Evolutionary conservation across 345 rosid genomes (phyloP).

Genomic region (Arabidopsis suecica): DNA sequence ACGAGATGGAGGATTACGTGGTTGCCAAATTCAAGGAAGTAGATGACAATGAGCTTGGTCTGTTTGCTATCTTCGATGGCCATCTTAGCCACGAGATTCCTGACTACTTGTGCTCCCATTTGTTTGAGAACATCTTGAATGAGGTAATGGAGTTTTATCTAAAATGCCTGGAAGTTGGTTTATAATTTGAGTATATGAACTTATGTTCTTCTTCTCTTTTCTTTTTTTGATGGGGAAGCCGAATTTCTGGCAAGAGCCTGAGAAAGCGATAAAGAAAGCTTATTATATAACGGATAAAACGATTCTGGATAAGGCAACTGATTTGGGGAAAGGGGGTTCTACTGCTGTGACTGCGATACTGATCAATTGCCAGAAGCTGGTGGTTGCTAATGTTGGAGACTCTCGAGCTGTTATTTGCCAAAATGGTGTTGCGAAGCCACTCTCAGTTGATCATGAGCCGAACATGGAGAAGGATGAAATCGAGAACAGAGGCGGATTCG

Average conservation of each 20-base stretch:
- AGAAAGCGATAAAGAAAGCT: constrained; percentile 71
- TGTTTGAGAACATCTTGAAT: constrained; percentile 79
- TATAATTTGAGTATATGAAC: constrained; percentile 8
- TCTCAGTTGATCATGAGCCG: constrained; percentile 94
- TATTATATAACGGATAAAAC: constrained; percentile 66
- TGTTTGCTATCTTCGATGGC: constrained; percentile 92
- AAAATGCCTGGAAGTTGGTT: neutral
- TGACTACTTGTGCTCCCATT: constrained; percentile 69
- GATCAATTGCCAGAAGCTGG: constrained; percentile 71
- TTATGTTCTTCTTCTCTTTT: too few species aligned
- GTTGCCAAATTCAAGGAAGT: constrained; percentile 81
- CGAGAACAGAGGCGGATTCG: constrained; percentile 88
- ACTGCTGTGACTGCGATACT: constrained; percentile 93
- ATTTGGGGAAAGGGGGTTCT: constrained; percentile 90
- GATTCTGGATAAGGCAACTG: constrained; percentile 71
- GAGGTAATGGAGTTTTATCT: constrained; percentile 56
- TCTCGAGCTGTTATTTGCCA: constrained; percentile 86
- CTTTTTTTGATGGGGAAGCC: constrained; percentile 48
- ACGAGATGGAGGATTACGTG: constrained; percentile 87
- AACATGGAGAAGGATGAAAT: constrained; percentile 65
- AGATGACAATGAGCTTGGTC: constrained; percentile 78
- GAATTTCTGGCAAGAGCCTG: constrained; percentile 77
- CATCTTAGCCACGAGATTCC: constrained; percentile 85
- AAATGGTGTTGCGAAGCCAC: constrained; percentile 69
- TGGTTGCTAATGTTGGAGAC: constrained; percentile 94